Base-by-base conservation (phyloP, 2,329 filamentous ascomycete species). In the Mollisiaceae sp. region DNA sequence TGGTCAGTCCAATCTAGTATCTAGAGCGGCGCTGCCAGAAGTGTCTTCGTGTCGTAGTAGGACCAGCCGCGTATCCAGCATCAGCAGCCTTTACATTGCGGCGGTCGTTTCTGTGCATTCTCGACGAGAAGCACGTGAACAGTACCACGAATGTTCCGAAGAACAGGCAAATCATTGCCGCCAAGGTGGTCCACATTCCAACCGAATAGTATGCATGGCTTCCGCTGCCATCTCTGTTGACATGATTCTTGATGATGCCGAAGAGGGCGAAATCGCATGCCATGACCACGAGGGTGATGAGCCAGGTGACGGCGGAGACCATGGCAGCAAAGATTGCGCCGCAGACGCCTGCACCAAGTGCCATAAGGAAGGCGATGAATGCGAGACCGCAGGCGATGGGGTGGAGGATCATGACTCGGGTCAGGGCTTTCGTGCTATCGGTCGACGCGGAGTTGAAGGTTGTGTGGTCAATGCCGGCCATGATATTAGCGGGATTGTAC, bases 351-450 rank as follows among this genome's bases (percentile, higher is more conserved):
- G 85, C 78, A 66, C 82, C 82, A 41, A 86, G 72, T 55, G 82
- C 82, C 58, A 87, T 77, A 56, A 87, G 72, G 77, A 88, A 88
- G 65, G 85, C 84, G 67, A 88, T 78, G 78, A 89, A 88, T 70
- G 82, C 79, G 2, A 89, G 75, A 63, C 78, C 85, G 66, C 82
- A 81, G n/a, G 82, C 85, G 71, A 89, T 78, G 35, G 87, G 86
- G 78, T 89, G 87, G 65, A 90, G 81, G 60, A 89, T 77, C 85
- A 89, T 85, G 67, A 85, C 83, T 68, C 80, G 79, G 50, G 86
- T 88, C 47, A 89, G 79, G 35, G 76, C 78, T 68, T 81, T 80
- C 65, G 81, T 76, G 41, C 83, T 82, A 67, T 79, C 75, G 64
- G 77, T 76, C 22, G 81, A 77, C 64, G 80, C 78, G 58, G 76